Evolutionary conservation across 352 stramenopile species (phyloP).

Genomic region (Phytophthora podocarpi): DNA sequence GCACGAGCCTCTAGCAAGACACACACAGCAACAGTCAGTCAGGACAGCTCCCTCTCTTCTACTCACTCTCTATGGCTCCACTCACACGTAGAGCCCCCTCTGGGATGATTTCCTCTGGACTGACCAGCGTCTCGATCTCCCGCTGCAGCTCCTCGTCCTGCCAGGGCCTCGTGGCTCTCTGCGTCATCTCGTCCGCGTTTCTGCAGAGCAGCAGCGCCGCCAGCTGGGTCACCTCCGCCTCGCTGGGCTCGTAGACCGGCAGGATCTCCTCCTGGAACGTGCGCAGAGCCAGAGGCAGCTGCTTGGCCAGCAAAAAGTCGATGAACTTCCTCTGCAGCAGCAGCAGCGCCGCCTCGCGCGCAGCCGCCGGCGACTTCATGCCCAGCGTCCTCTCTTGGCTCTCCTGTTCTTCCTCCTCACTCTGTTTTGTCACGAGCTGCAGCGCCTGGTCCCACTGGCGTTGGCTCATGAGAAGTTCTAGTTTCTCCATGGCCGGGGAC

Average conservation of each 20-base stretch:
- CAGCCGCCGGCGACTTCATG: conserved; percentile 55
- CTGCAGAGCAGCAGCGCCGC: conserved; percentile 64
- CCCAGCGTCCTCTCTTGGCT: not conserved
- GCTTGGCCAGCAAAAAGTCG: conserved; percentile 44
- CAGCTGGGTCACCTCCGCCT: conserved; percentile 58
- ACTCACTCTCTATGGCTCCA: not conserved
- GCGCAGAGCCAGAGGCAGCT: conserved; percentile 45
- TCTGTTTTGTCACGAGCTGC: conserved; percentile 33
- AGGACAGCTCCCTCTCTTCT: not conserved
- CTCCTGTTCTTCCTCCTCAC: not conserved
- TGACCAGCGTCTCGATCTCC: conserved; percentile 61
- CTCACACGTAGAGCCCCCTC: conserved; percentile 59
- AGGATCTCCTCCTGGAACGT: conserved; percentile 80
- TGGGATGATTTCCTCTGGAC: conserved; percentile 69
- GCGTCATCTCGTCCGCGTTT: conserved; percentile 43
- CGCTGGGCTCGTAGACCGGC: conserved; percentile 43
- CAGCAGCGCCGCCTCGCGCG: conserved; percentile 49
- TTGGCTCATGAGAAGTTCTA: conserved; percentile 46
- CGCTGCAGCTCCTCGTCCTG: conserved; percentile 49
- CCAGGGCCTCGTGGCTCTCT: conserved; percentile 45
- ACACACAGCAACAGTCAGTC: conserved; percentile 3
- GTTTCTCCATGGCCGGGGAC: conserved; percentile 55
- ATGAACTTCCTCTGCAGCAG: conserved; percentile 77
- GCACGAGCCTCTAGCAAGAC: conserved; percentile 49
- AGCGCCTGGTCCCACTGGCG: conserved; percentile 65